Evolutionary conservation across 106 monocot species (phyloP), one percentile per base, ranked within the genome.

Genomic region (Allium cepa): DNA sequence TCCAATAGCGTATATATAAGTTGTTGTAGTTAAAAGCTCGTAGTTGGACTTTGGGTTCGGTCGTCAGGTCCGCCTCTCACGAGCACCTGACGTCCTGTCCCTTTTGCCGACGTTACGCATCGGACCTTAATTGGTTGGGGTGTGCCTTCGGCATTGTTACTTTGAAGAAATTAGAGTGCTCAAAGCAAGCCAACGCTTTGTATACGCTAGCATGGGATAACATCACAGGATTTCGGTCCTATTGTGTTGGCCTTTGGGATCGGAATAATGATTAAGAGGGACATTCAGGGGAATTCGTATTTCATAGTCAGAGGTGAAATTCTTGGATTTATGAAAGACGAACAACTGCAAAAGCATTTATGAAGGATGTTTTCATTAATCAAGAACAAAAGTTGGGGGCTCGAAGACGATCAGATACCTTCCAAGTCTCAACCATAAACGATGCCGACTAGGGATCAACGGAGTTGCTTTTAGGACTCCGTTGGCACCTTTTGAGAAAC

Each of bases 341-440:
- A 71, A 71, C 58, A 59, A 71, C 46, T 71, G 46, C 66, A 26
- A 66, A 66, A 66, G 66, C 50, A 66, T 66, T 66, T 66, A 53
- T 62, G 79, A 87, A 87, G 86, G 82, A 87, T 87, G 86, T 82
- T 81, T 85, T 85, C 81, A 78, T 81, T 85, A 75, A 85, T 85
- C 78, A 81, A 85, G 81, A 85, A 85, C 75, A 81, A 85, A 85
- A 85, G 81, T 85, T 85, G 81, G 80, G 84, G 84, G 80, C 76
- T 80, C 79, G 77, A 84, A 84, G 84, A 84, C 80, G 76, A 84
- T 80, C 80, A 83, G 72, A 79, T 79, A 83, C 83, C 64, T 2
- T 64, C 64, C 48, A 47, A 64, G 64, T 64, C 49, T 49, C 64
- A 64, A 64, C 64, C 64, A 46, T 49, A 64, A 64, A 64, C 17